Evolutionary conservation across 2,329 filamentous ascomycete species (phyloP), one percentile per base, ranked within the genome.

Genomic region (Claviceps fusiformis): DNA sequence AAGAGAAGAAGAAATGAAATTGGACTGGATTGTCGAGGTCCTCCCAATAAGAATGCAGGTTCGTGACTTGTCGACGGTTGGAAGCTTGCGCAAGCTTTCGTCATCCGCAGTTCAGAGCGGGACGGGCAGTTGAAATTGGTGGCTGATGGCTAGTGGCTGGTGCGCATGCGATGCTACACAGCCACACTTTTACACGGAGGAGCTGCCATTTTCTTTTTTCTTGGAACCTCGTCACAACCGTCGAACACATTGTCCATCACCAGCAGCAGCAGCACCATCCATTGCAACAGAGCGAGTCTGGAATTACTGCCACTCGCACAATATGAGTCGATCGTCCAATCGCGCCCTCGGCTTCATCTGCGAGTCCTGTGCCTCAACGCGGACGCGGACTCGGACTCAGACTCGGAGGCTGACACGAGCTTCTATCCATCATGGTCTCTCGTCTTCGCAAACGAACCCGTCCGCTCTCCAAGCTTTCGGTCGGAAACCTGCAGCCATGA

Each of bases 331-430:
- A 63, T 63, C 67, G 55, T 62, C 55, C 39, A 61, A 65, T 15
- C 64, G 64, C 27, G 62, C 63, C 53, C 59, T 69, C 37, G 62
- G 68, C 60, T 68, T 71, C 55, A 59, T 75, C 54, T 77, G 75
- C 66, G 71, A 73, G 53, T 66, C 70, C 52, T 78, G 75, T 62
- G 62, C 73, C 53, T 67, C 68, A 57, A 60, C 70, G 52, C 62
- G 66, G 19, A 60, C 70, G 52, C 62, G 66, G 19, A 53, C 61
- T 50, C 54, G 63, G 49, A 49, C 47, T 3, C 48, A 67, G 57
- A 59, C 70, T 50, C 62, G 65, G 27, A 52, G 60, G 49, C 54
- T 63, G 47, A 31, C 60, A 52, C 63, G 56, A 52, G 63, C 61
- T 31, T 54, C 59, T 39, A 61, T 65, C 52, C n/a, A 61, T 52